phyloP scores from a whole-genome alignment of 192 early-diverging fungal species.

The Neocallimastix lanati region DNA sequence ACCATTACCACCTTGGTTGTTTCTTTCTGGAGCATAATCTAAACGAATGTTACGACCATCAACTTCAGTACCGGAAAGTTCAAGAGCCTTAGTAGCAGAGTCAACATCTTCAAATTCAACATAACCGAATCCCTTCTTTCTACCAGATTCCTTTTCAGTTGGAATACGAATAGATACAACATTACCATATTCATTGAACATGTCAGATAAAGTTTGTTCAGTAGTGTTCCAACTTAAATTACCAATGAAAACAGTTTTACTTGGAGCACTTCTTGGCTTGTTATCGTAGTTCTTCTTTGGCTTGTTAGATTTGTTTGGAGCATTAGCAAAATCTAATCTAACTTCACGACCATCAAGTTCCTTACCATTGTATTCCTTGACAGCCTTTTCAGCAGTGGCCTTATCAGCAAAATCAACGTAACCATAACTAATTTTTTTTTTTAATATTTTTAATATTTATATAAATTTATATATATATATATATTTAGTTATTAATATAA shows the following conservation, averaged over 20 bases:
- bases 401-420: conserved; percentile 65
- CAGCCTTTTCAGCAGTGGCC: conserved; percentile 43
- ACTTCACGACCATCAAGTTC: conserved; percentile 72
- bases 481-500: too few relatives aligned
- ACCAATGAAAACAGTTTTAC: conserved; percentile 63
- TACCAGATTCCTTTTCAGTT: conserved; percentile 53
- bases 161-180: conserved; percentile 44
- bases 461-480: too few relatives aligned
- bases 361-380: conserved; percentile 38
- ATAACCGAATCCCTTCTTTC: conserved; percentile 48
- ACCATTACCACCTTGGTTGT: conserved; percentile 1
- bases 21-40: conserved; percentile 47
- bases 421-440: conserved; percentile 38
- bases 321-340: conserved; percentile 51
- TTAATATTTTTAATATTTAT: too few relatives aligned
- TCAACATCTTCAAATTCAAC: conserved; percentile 23
- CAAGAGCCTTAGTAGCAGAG: conserved; percentile 30
- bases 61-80: conserved; percentile 59
- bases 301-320: conserved; percentile 23
- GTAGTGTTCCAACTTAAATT: conserved; percentile 50
- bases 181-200: conserved; percentile 48
- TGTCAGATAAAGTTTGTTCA: conserved; percentile 39
- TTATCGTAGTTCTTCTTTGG: not conserved
- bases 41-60: conserved; percentile 67
- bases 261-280: conserved; percentile 14